Conservation (phyloP, 2,329 filamentous ascomycete genomes). For the Botrytis porri region DNA sequence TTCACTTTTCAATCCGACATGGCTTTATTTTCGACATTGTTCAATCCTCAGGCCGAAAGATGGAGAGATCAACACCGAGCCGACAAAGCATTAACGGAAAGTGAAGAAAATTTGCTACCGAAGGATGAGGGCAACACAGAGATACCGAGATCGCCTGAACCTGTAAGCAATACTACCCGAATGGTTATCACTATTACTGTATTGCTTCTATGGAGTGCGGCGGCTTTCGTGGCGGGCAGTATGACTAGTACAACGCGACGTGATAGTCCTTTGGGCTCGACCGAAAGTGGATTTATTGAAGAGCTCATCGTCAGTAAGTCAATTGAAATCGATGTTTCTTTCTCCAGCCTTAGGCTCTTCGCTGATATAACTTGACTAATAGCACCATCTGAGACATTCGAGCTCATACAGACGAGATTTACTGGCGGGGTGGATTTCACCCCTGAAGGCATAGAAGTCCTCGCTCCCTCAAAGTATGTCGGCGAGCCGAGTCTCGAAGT, state of each 20-base stretch:
- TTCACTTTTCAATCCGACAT: not conserved
- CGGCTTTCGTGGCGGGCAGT: not conserved
- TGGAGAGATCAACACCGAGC: not conserved
- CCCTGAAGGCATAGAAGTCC: not conserved
- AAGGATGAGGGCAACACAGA: not conserved
- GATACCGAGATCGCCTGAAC: not conserved
- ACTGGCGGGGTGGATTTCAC: not conserved
- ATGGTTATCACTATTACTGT: not conserved
- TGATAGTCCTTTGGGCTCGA: not conserved
- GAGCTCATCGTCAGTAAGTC: not conserved
- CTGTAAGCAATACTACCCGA: not conserved
- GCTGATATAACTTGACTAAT: not conserved
- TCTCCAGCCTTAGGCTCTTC: not conserved
- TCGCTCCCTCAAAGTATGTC: not conserved
- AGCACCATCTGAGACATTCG: not conserved
- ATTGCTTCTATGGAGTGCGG: not conserved
- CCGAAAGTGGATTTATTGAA: not conserved
- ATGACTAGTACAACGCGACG: not conserved
- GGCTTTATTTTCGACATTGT: not conserved
- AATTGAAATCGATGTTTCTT: not conserved
- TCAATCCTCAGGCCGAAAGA: not conserved
- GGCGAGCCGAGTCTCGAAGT: not conserved
- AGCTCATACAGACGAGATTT: not conserved
- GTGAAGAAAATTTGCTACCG: not conserved
- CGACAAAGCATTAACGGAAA: not conserved